Evolutionary conservation across 1,284 basidiomycete genomes (phyloP), one percentile per base, ranked within the genome.

Genomic region (Mycena citricolor): DNA sequence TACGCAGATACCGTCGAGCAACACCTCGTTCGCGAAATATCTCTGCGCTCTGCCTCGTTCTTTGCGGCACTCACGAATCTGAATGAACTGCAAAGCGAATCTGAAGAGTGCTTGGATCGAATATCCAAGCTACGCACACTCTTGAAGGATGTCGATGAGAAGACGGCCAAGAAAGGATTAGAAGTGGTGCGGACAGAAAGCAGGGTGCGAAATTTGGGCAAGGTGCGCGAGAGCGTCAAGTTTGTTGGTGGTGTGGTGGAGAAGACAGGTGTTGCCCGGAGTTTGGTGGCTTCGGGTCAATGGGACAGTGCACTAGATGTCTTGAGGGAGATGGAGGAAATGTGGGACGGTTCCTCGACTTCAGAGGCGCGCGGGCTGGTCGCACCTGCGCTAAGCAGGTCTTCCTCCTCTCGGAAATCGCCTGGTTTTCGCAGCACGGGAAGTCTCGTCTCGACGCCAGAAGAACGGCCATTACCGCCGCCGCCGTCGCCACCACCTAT

Each of bases 21-120:
- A 53, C 94, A 99, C 61, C 86, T 99, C 42, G 82, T 97, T 12
- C 83, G 85, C 55, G 95, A 98, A 66, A 97, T 99, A 43, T 88
- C 90, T 6, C 70, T 87, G 8, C 86, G 94, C 4, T 92, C 92
- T 0, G 81, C 90, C 0, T 93, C 92, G 3, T 99, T 99, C 77
- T 99, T 99, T 61, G 89, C 94, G 1, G 97, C 95, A 1, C 79
- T 99, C 17, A 83, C 91, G 8, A 98, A 98, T 62, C 74, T 99
- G 10, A 90, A 97, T 59, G 87, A 93, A 52, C 78, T 99, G 5
- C 90, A 93, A 58, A 81, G 87, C 5, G 92, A 97, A 61, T 94
- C 92, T 0, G 77, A 85, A 25, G 80, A 84, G 22, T 95, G 94
- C 57, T 71, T 98, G 4, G 66, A 72, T 19, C 83, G 89, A 42